phyloP scores from a whole-genome alignment of 495 filamentous ascomycete genomes.

The Xylaria scruposa region DNA sequence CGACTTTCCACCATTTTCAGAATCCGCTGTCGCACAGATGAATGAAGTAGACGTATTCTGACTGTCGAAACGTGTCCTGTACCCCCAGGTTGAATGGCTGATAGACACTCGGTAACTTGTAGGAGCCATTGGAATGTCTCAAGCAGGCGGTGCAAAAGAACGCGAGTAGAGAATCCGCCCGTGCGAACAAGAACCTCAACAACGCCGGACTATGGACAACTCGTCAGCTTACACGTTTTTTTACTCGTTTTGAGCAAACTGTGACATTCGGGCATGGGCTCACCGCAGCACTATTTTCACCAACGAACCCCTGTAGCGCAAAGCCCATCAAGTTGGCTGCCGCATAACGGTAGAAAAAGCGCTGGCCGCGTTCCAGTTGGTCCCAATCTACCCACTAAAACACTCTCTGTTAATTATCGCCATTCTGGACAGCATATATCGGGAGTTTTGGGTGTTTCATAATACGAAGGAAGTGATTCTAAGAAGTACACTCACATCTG shows the following conservation, averaged over 20 bases:
- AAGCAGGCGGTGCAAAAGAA: constrained; percentile 67
- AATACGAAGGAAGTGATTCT: not conserved
- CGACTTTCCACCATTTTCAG: constrained; percentile 57
- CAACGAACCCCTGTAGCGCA: constrained; percentile 20
- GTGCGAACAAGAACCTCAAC: constrained; percentile 71
- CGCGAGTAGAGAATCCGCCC: constrained; percentile 72
- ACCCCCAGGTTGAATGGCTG: constrained; percentile 63
- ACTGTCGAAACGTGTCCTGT: constrained; percentile 68
- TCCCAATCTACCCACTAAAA: constrained; percentile 80
- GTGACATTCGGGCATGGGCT: constrained; percentile 51
- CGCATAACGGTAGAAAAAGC: constrained; percentile 72
- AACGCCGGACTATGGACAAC: not conserved
- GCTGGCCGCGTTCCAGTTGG: constrained; percentile 69
- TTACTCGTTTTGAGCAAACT: not conserved
- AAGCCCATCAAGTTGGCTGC: constrained; percentile 57
- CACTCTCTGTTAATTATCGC: constrained; percentile 55
- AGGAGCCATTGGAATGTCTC: constrained; percentile 73
- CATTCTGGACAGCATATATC: not conserved
- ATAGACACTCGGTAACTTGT: constrained; percentile 54
- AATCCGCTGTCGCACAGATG: constrained; percentile 67
- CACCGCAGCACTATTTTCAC: constrained; percentile 45
- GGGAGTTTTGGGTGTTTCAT: not conserved
- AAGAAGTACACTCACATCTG: not conserved
- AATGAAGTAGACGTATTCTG: constrained; percentile 71
- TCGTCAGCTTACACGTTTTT: not conserved